Evolutionary conservation across 75 land plant species (phyloP).

Genomic region (Pinus taeda): DNA sequence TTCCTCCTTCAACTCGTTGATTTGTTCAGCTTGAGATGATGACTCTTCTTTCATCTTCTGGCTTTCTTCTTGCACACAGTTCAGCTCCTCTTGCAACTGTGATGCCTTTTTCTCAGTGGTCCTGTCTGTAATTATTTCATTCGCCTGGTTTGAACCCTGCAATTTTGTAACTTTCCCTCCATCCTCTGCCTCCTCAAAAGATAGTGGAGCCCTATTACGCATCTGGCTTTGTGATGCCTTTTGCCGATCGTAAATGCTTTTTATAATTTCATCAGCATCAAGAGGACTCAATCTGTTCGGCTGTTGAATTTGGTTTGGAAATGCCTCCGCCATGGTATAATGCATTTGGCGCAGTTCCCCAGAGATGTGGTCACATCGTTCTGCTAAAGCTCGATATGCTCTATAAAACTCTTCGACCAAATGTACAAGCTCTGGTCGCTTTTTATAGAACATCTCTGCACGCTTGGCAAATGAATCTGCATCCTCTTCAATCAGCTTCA

Average conservation of each 20-base stretch:
- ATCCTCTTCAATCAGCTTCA: slow-evolving; percentile 78
- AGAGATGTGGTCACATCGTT: slow-evolving; percentile 73
- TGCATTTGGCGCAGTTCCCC: slow-evolving; percentile 65
- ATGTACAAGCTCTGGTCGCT: slow-evolving; percentile 62
- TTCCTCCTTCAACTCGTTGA: slow-evolving; percentile 16
- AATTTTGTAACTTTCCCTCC: slow-evolving; percentile 22
- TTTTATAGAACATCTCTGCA: slow-evolving; percentile 83
- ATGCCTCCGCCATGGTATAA: slow-evolving; percentile 52
- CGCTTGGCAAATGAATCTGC: slow-evolving; percentile 82
- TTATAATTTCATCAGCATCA: not conserved
- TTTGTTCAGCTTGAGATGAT: slow-evolving; percentile 5
- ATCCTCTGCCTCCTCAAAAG: slow-evolving; percentile 27
- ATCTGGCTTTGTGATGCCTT: slow-evolving; percentile 11
- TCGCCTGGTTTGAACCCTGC: slow-evolving; percentile 47
- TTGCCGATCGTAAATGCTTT: not conserved
- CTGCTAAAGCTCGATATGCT: slow-evolving; percentile 68
- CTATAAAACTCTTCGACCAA: slow-evolving; percentile 73
- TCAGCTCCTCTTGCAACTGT: slow-evolving; percentile 36
- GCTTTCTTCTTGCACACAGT: slow-evolving; percentile 14
- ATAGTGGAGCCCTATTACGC: slow-evolving; percentile 22
- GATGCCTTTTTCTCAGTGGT: slow-evolving; percentile 24
- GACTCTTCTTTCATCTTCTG: slow-evolving; percentile 20
- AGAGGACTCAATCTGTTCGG: not conserved
- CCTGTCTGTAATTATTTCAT: slow-evolving; percentile 33
- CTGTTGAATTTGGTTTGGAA: slow-evolving; percentile 16